Evolutionary conservation across 768 basidiomycete species (phyloP), one percentile per base, ranked within the genome.

Genomic region (Phylloporus rhodoxanthus): DNA sequence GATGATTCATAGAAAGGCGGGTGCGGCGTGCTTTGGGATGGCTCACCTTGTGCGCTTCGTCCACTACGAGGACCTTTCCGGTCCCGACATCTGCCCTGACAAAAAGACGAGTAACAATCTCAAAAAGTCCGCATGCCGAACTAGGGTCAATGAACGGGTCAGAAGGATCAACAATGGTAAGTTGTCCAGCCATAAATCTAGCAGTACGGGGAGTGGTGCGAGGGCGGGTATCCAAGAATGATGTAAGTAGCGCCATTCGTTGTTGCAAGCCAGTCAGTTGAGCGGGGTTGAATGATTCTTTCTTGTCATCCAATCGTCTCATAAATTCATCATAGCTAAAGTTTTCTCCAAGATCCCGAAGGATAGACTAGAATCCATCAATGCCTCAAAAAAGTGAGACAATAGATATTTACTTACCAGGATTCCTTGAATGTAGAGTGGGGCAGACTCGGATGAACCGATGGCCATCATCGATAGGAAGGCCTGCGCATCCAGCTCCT

Each of bases 391-490:
- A 54, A 25, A 40, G 23, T 8, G 20, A 17, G 21, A 50, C 11
- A 21, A 37, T 28, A 29, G 41, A 43, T 17, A 42, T 14, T n/a
- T 15, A 59, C 78, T 57, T 56, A 86, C 85, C 54, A 87, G 57
- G 21, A 87, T 65, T 0, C 79, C 75, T 45, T 87, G 85, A 59
- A 87, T 78, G 61, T 87, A 87, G 1, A 87, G 61, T 0, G 85
- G 86, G 0, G 82, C 77, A 0, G 72, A 69, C 1, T 84, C 81
- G 0, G 80, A 78, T 0, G 78, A 77, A 0, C 75, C 79, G 1
- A 86, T 70, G 0, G 84, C 80, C 86, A 87, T 87, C 80, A 87
- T 82, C 0, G 83, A 83, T 28, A 87, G 56, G 50, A 87, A 81
- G 1, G 85, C 82, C 15, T 80, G 67, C 1, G 82, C 81, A 60